These are phyloP conservation scores for Epipyxis sp. DNA, from an alignment of 108 stramenopile species.

Conservation along the genomic window DNA sequence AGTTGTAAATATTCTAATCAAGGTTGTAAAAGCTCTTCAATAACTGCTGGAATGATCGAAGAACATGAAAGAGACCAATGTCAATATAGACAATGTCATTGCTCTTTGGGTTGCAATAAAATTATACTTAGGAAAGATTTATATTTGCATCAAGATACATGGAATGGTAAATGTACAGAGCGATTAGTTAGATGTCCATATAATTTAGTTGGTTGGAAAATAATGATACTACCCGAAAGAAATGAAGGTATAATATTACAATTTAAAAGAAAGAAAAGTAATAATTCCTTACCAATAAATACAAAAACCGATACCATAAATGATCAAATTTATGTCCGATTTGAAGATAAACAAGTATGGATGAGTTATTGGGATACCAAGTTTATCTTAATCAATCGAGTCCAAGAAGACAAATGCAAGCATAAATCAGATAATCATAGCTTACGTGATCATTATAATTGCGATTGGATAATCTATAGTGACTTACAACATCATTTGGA, in stretches of 20 bases:
- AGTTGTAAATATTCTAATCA: background rate
- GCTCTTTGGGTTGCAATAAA: background rate
- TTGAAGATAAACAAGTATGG: slow-evolving; percentile 10
- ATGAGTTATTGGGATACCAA: background rate
- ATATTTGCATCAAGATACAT: background rate
- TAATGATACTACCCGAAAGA: background rate
- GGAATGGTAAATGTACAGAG: background rate
- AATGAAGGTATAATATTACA: background rate
- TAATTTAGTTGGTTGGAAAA: slow-evolving; percentile 24
- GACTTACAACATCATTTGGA: background rate
- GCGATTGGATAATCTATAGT: slow-evolving; percentile 1
- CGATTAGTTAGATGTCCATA: slow-evolving; percentile 11
- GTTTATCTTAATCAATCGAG: background rate
- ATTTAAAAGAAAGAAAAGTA: too few relatives aligned
- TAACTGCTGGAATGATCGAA: background rate
- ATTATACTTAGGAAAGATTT: background rate
- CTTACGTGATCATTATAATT: background rate
- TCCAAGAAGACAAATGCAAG: background rate
- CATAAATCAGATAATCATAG: background rate
- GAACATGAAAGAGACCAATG: slow-evolving; percentile 6
- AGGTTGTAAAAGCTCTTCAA: background rate
- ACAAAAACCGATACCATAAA: background rate
- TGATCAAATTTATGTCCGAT: slow-evolving; percentile 19
- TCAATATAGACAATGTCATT: background rate
- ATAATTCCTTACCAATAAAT: background rate